Base-by-base conservation (phyloP, 2,329 filamentous ascomycete genomes). In the Fusarium sororula region DNA sequence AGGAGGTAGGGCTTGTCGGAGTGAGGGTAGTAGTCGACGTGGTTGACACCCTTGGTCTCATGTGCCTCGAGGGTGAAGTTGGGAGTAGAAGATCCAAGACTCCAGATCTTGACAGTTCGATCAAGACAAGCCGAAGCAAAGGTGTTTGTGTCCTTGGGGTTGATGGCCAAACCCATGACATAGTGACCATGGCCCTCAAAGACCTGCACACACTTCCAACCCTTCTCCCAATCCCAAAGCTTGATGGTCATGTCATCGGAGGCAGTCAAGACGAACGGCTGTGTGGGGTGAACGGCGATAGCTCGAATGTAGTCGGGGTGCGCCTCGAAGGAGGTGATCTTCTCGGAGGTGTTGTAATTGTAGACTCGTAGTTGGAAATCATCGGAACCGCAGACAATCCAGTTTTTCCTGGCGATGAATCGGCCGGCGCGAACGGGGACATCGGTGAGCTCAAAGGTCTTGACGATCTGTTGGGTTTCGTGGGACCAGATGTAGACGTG, bases 401-500 rank as follows among this genome's bases (percentile, higher is more conserved):
- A 99, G 85, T 98, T 99, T 91, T 99, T 99, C 79, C 96, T 91
- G 77, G 96, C 94, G 81, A 99, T 91, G 84, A 99, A 99, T 78
- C 96, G 94, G 80, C 96, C 96, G 72, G 96, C 96, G 84, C 96
- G 93, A 67, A 99, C 96, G 75, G 96, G 96, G 57, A 99, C 96
- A 88, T 99, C 96, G 82, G 96, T 98, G 76, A 98, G 91, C 86
- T 99, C 96, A 84, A 99, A 99, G 9, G 96, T 98, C 88, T 98
- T 98, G 85, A 99, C 94, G 74, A 98, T 95, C 74, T 95, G 93
- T 83, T 97, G 95, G 58, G 95, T 97, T 85, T 97, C 96, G 84
- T 97, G 98, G 39, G 96, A 98, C 95, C 96, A 98, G 82, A 99
- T 98, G 87, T 98, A 97, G 82, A 97, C 96, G 87, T 98, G 96